phyloP scores from a whole-genome alignment of 768 basidiomycete genomes.

The Mycena galopus region DNA sequence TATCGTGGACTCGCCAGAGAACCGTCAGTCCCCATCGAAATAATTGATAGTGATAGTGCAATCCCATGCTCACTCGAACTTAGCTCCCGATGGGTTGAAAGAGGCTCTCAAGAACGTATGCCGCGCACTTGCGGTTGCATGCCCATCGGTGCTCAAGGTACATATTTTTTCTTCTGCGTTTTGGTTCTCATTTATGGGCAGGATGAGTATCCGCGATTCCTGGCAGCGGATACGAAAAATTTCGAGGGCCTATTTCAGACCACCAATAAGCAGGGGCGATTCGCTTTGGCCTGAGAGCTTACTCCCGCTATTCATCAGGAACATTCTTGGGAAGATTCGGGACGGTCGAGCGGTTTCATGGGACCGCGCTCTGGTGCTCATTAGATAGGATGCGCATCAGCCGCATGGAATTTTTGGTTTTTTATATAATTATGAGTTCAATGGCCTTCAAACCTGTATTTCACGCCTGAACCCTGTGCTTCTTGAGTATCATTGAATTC shows the following conservation, averaged over 20 bases:
- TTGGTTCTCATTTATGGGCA: neutral
- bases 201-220: constrained; percentile 26
- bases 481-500: too few relatives aligned
- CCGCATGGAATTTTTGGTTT: too few relatives aligned
- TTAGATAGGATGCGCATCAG: too few relatives aligned
- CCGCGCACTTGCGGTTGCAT: constrained; percentile 21
- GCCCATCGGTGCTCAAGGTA: constrained; percentile 32
- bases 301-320: too few relatives aligned
- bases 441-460: too few relatives aligned
- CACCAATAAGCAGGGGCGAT: neutral
- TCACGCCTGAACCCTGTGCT: too few relatives aligned
- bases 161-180: neutral
- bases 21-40: constrained; percentile 9
- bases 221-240: constrained; percentile 5
- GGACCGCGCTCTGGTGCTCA: too few relatives aligned
- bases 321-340: too few relatives aligned
- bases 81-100: neutral
- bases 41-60: neutral
- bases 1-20: constrained; percentile 1
- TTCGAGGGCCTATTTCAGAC: constrained; percentile 2
- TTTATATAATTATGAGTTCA: too few relatives aligned
- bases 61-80: neutral
- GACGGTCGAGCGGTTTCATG: too few relatives aligned
- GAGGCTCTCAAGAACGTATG: constrained; percentile 27
- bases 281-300: too few relatives aligned